A percentile compares a stretch with the other conserved stretches of the same genome.
Evolutionary conservation across 2,329 filamentous ascomycete species (phyloP).

Genomic region (Scedosporium minutisporum): DNA sequence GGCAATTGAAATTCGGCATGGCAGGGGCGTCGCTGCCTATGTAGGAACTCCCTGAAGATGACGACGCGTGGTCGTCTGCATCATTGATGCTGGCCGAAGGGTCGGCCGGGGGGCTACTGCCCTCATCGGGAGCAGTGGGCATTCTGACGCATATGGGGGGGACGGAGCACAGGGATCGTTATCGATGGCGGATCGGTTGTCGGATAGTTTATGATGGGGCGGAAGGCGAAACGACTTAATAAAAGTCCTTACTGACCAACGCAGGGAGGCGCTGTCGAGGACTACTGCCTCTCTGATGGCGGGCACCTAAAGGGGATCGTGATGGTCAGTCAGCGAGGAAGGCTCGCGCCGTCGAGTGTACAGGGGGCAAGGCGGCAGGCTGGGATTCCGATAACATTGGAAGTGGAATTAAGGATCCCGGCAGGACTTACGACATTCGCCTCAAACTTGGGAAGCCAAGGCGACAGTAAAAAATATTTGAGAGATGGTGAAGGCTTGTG

Average conservation of each 20-base stretch:
- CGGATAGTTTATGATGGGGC: neutral
- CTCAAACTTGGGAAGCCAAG: neutral
- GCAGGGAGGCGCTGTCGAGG: neutral
- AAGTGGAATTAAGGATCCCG: neutral
- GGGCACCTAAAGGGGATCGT: neutral
- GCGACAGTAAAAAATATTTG: neutral
- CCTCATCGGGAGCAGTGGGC: neutral
- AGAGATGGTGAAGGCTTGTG: neutral
- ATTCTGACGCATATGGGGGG: neutral
- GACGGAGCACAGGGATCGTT: neutral
- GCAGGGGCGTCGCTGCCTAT: conserved; percentile 22
- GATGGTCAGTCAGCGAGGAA: neutral
- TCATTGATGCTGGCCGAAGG: neutral
- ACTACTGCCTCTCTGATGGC: neutral
- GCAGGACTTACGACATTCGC: neutral
- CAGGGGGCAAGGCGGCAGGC: neutral
- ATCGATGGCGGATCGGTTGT: neutral
- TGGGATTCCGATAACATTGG: neutral
- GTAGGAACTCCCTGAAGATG: conserved; percentile 27
- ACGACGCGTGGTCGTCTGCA: conserved; percentile 9
- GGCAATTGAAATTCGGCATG: conserved; percentile 17
- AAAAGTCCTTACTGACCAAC: neutral
- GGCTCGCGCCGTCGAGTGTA: neutral
- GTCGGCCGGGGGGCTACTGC: conserved; percentile 5
- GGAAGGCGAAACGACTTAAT: neutral